These are phyloP conservation scores for Triangularia setosa DNA, from an alignment of 2,329 filamentous ascomycete genomes.

Conservation along the genomic window DNA sequence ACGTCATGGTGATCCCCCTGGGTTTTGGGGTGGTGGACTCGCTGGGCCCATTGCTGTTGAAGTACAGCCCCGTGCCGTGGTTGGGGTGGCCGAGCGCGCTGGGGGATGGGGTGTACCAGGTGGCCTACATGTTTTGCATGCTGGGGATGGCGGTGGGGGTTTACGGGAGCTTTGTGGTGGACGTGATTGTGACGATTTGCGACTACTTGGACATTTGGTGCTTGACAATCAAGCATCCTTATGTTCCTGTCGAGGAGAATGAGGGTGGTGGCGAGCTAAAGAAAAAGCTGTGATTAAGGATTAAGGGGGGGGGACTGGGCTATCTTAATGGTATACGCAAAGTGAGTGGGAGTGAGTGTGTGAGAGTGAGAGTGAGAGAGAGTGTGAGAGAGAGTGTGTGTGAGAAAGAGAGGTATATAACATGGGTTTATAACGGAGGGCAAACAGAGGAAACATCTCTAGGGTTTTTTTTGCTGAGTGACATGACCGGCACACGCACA, in stretches of 20 bases:
- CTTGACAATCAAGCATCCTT: conserved; percentile 87
- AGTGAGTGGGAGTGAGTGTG: too few species aligned
- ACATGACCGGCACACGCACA: not conserved
- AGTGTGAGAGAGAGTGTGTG: too few species aligned
- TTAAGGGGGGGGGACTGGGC: not conserved
- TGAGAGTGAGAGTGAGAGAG: too few species aligned
- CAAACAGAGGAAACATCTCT: not conserved
- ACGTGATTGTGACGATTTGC: conserved; percentile 96
- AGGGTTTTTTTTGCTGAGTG: not conserved
- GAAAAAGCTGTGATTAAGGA: conserved; percentile 20
- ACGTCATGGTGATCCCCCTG: conserved; percentile 76
- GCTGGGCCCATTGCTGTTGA: conserved; percentile 64
- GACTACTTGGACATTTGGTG: conserved; percentile 99
- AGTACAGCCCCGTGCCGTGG: conserved; percentile 53
- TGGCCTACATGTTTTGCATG: conserved; percentile 77
- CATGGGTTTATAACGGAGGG: not conserved
- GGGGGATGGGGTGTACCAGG: conserved; percentile 76
- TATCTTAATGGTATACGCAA: not conserved
- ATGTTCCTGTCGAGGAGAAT: conserved; percentile 41
- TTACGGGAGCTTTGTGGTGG: conserved; percentile 96
- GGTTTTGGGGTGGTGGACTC: conserved; percentile 76
- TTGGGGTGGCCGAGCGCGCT: conserved; percentile 74
- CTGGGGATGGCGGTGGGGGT: conserved; percentile 80
- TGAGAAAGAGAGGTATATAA: not conserved
- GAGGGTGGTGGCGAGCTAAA: conserved; percentile 34